These are phyloP conservation scores for Chlorencoelia australis DNA, from an alignment of 2,329 filamentous ascomycete species.

Conservation along the genomic window DNA sequence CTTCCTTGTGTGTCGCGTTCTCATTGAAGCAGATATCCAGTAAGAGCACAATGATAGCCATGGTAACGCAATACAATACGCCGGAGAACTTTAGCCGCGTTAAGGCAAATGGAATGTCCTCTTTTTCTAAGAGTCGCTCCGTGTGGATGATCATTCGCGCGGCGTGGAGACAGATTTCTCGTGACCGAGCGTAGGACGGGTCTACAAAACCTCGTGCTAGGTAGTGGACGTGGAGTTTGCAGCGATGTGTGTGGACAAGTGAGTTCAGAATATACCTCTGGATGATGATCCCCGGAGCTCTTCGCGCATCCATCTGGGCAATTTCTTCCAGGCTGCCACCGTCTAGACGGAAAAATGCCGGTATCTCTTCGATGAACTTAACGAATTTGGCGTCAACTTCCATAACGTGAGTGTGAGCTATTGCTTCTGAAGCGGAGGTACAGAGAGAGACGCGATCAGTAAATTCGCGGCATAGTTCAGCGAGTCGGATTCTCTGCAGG, in stretches of 20 bases:
- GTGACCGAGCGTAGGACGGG: slow-evolving; percentile 22
- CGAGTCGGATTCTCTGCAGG: slow-evolving; percentile 28
- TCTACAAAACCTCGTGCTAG: slow-evolving; percentile 20
- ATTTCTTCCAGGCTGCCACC: slow-evolving; percentile 1
- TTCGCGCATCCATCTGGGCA: slow-evolving; percentile 14
- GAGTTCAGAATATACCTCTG: slow-evolving; percentile 29
- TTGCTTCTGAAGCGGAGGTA: slow-evolving; percentile 3
- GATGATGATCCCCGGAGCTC: slow-evolving; percentile 17
- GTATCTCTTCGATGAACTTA: slow-evolving; percentile 23
- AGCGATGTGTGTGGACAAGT: slow-evolving; percentile 27
- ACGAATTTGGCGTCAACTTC: slow-evolving; percentile 27
- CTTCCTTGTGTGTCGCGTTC: slow-evolving; percentile 15
- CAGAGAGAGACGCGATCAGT: slow-evolving; percentile 26
- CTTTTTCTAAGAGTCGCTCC: slow-evolving; percentile 15
- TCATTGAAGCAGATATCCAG: slow-evolving; percentile 28
- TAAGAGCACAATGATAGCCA: slow-evolving; percentile 30
- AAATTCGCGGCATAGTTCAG: slow-evolving; percentile 28
- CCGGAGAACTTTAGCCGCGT: slow-evolving; percentile 13
- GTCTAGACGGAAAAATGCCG: slow-evolving; percentile 26
- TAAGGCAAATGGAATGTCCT: slow-evolving; percentile 5
- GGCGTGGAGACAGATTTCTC: slow-evolving; percentile 25
- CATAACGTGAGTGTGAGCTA: slow-evolving; percentile 23
- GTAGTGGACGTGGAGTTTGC: slow-evolving; percentile 30
- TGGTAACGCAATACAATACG: slow-evolving; percentile 25
- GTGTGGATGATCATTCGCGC: slow-evolving; percentile 27